phyloP scores from a whole-genome alignment of 1,139 yeast genomes.

The Debaryomyces nepalensis region DNA sequence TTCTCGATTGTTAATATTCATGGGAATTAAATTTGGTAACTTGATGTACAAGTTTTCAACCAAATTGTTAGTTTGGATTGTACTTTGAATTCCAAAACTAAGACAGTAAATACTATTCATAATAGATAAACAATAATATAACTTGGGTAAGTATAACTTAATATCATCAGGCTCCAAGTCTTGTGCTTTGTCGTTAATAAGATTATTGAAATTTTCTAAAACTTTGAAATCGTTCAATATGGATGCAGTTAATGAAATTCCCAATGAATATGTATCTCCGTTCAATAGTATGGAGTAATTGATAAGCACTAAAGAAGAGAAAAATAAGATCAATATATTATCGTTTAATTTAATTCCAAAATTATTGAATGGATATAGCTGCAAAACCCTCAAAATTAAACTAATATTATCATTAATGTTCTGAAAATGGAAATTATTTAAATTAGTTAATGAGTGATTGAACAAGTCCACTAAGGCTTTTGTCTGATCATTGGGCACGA shows the following conservation, averaged over 20 bases:
- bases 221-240: constrained; percentile 64
- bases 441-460: constrained; percentile 51
- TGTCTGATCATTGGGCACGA: constrained; percentile 31
- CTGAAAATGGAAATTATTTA: constrained; percentile 43
- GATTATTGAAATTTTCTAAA: constrained; percentile 39
- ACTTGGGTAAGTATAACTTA: constrained; percentile 50
- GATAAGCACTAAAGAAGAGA: constrained; percentile 53
- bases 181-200: constrained; percentile 18
- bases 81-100: constrained; percentile 60
- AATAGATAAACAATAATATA: constrained; percentile 52
- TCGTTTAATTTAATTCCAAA: constrained; percentile 31
- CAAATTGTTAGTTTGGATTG: constrained; percentile 23
- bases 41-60: constrained; percentile 23
- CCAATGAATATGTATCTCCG: constrained; percentile 61
- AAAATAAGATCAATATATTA: constrained; percentile 40
- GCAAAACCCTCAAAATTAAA: constrained; percentile 46
- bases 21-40: constrained; percentile 22
- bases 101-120: constrained; percentile 62
- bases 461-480: constrained; percentile 53
- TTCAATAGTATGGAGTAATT: constrained; percentile 61
- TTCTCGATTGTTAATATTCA: constrained; percentile 17
- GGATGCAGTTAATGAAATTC: constrained; percentile 56
- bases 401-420: constrained; percentile 36
- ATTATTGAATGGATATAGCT: constrained; percentile 47
- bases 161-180: constrained; percentile 38